Conservation (phyloP, 148 eudicot genomes). For the Fagopyrum homotropicum region DNA sequence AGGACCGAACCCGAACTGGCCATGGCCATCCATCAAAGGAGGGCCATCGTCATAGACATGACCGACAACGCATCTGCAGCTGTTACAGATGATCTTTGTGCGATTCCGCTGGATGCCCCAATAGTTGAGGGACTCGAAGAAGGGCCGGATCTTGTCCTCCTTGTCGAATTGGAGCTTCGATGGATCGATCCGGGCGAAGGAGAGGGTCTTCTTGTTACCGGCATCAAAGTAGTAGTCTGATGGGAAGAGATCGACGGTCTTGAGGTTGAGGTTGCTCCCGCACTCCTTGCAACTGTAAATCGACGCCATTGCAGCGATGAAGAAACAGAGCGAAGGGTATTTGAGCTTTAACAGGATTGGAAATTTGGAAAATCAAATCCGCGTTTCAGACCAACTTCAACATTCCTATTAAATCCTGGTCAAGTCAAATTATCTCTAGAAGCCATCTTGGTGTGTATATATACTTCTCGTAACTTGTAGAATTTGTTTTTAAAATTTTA, state of each 20-base stretch:
- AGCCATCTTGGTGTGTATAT: background rate
- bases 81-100: conserved; percentile 49
- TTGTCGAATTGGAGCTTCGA: conserved; percentile 41
- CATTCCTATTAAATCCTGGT: background rate
- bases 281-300: conserved; percentile 69
- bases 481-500: too few species aligned
- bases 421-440: conserved; percentile 8
- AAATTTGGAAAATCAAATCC: conserved; percentile 10
- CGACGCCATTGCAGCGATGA: conserved; percentile 41
- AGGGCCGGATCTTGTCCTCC: conserved; percentile 75
- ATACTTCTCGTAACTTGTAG: too few species aligned
- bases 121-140: conserved; percentile 72
- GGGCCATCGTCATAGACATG: conserved; percentile 78
- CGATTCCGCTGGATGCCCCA: conserved; percentile 88
- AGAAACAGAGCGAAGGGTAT: background rate
- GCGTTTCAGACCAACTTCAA: background rate
- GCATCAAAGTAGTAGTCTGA: conserved; percentile 83
- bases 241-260: conserved; percentile 47
- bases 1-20: conserved; percentile 71
- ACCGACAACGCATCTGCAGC: conserved; percentile 49
- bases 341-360: too few species aligned
- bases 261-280: conserved; percentile 50
- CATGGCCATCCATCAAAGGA: conserved; percentile 37
- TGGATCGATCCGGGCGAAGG: conserved; percentile 51
- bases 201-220: conserved; percentile 73